Evolutionary conservation across 2,329 filamentous ascomycete genomes (phyloP), one percentile per base, ranked within the genome.

Genomic region (Aspergillus hortae): DNA sequence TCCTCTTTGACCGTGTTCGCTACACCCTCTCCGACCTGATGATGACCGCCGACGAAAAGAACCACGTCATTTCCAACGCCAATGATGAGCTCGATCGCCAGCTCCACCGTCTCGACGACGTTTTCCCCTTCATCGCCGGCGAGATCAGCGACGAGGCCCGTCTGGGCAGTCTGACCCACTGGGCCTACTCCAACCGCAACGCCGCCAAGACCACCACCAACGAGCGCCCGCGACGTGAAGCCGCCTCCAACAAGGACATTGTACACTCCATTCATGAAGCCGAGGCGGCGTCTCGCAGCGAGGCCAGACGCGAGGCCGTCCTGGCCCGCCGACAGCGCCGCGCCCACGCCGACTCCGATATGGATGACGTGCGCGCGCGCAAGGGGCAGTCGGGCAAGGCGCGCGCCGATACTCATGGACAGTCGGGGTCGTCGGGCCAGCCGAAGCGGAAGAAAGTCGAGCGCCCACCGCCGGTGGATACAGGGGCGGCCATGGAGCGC

Each of bases 81-180:
- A 94, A 92, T 63, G 89, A 95, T 61, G 90, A 92, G 43, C 83
- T 97, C 11, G 84, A 90, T 59, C 89, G 89, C 66, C 91, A 96
- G 66, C 80, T 96, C 33, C 77, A 82, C 54, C 89, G 95, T 48
- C 85, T 96, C 66, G 89, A 96, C 67, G 87, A 89, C 61, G 87
- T 95, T 30, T 95, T 89, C 80, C 87, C 90, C 17, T 86, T 92
- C 72, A 83, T 97, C 52, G 88, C 95, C 58, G 79, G 81, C 54
- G 94, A 99, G 70, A 90, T 99, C 66, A 95, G 90, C 72, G 91
- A 96, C 56, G 91, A 97, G 72, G 90, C 94, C 49, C 90, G 95
- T 72, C 87, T 91, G 75, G 94, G 95, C 47, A 97, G 91, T 73
- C 82, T 85, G 53, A 89, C 85, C 48, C 94, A 99, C 71, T 99